These are phyloP conservation scores for Cardamine resedifolia DNA, from an alignment of 345 rosid genomes.

Conservation along the genomic window DNA sequence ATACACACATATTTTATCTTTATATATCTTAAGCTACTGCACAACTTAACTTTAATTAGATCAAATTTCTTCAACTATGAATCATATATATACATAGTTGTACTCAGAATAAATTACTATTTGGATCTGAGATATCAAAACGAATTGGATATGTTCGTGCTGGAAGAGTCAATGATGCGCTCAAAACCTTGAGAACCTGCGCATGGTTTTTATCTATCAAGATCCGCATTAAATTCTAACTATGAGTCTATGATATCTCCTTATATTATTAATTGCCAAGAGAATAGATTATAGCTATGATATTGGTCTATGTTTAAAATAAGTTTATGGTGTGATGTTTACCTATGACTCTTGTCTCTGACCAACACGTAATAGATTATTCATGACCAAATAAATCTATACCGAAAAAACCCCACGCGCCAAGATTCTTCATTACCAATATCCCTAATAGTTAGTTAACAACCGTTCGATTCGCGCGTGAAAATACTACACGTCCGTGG, in stretches of 20 bases:
- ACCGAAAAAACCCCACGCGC: conserved; percentile 19
- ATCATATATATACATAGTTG: too few relatives aligned
- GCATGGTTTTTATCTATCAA: not conserved
- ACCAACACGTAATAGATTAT: conserved; percentile 26
- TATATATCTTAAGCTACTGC: conserved; percentile 9
- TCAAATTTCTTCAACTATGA: conserved; percentile 5
- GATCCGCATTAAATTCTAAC: not conserved
- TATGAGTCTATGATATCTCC: not conserved
- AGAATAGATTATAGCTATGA: not conserved
- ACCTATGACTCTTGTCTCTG: conserved; percentile 32
- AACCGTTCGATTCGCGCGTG: conserved; percentile 27
- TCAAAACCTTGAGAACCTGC: not conserved
- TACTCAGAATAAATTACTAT: too few relatives aligned
- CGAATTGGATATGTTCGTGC: not conserved
- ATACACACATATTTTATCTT: not conserved
- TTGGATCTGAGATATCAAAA: too few relatives aligned
- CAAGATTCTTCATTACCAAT: not conserved
- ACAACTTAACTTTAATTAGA: conserved; percentile 10
- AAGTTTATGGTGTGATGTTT: not conserved
- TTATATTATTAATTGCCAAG: not conserved
- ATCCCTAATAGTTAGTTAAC: rapidly evolving
- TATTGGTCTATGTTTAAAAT: not conserved
- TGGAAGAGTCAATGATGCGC: not conserved
- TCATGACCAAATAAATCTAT: not conserved
- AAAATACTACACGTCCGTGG: not conserved